Evolutionary conservation across 805 yeast genomes (phyloP).

Genomic region (Starmerella riodocensis): DNA sequence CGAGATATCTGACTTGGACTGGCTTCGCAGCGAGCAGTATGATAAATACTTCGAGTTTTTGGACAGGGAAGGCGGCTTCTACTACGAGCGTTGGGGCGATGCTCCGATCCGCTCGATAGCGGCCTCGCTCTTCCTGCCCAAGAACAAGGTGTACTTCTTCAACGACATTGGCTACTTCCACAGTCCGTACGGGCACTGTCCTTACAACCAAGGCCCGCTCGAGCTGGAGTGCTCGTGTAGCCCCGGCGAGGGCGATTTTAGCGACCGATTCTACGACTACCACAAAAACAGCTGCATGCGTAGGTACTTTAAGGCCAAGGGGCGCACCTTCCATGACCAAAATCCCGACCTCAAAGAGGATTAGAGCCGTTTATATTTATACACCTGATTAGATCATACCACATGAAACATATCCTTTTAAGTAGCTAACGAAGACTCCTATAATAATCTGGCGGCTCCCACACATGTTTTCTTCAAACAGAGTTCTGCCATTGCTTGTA

Average conservation of each 20-base stretch:
- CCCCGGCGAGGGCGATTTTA: constrained; percentile 18
- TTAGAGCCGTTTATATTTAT: too few relatives aligned
- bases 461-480: too few relatives aligned
- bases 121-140: constrained; percentile 61
- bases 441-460: too few relatives aligned
- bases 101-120: constrained; percentile 86
- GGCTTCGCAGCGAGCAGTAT: constrained; percentile 68
- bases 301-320: constrained; percentile 19
- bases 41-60: constrained; percentile 54
- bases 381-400: too few relatives aligned
- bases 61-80: constrained; percentile 80
- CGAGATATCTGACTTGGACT: constrained; percentile 60
- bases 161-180: constrained; percentile 67
- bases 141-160: constrained; percentile 62
- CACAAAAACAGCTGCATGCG: constrained; percentile 20
- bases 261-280: constrained; percentile 16
- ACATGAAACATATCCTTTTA: too few relatives aligned
- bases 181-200: constrained; percentile 57
- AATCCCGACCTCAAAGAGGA: constrained; percentile 8
- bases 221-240: constrained; percentile 44
- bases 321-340: constrained; percentile 12
- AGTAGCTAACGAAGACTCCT: background rate
- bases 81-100: constrained; percentile 92
- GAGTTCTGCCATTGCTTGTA: too few relatives aligned
- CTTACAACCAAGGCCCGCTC: constrained; percentile 40